Evolutionary conservation across 345 rosid genomes (phyloP).

Genomic region (Eucalyptus decipiens): DNA sequence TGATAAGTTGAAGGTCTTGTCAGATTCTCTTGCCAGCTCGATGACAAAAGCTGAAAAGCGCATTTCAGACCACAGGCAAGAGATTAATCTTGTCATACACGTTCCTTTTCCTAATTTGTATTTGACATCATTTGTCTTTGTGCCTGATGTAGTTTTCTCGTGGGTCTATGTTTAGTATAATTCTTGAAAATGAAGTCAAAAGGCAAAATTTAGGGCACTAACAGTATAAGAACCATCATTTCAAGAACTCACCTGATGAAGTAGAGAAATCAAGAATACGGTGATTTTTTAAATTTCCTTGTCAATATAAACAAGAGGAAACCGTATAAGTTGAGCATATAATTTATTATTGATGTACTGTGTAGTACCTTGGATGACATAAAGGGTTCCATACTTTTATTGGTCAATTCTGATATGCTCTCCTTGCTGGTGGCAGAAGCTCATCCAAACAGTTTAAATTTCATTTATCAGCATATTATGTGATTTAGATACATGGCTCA

Average conservation of each 20-base stretch:
- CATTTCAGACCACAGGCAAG: slow-evolving; percentile 68
- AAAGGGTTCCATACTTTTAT: not conserved
- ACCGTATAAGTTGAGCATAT: not conserved
- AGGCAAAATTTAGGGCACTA: not conserved
- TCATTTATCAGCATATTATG: not conserved
- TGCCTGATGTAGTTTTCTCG: not conserved
- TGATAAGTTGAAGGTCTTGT: slow-evolving; percentile 85
- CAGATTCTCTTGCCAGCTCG: slow-evolving; percentile 85
- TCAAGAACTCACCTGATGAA: not conserved
- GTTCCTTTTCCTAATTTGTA: not conserved
- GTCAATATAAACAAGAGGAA: not conserved
- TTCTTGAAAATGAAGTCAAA: not conserved
- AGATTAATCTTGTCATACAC: not conserved
- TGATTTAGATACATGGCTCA: not conserved
- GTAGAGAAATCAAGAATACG: not conserved
- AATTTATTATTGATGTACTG: not conserved
- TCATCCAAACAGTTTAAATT: not conserved
- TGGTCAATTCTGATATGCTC: not conserved
- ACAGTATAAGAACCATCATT: not conserved
- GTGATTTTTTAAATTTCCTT: not conserved
- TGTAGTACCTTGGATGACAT: not conserved
- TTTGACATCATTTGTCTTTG: not conserved
- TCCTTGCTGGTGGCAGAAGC: not conserved
- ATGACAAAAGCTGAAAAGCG: slow-evolving; percentile 80
- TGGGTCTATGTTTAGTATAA: not conserved